Base-by-base conservation (phyloP, 495 filamentous ascomycete genomes). In the Chaetomium tenue region DNA sequence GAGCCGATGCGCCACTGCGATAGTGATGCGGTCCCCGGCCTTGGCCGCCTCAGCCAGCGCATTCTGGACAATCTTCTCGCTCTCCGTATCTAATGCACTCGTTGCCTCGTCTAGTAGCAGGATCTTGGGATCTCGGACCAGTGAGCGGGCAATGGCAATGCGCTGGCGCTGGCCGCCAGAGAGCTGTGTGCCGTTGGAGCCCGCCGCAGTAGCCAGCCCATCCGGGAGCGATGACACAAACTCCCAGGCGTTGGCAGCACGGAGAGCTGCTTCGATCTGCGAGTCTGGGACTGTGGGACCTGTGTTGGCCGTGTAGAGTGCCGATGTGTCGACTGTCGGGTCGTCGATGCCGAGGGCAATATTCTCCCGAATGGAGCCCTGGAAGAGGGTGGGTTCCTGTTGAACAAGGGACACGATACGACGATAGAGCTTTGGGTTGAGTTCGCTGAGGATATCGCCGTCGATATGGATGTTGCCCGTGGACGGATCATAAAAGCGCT, bases 51-150 rank as follows among this genome's bases (percentile, higher is more conserved):
- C 77, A 50, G 87, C 86, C 37, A 93, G 77, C 0, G 88, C 88
- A 26, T 81, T 81, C 74, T 92, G 88, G 28, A 94, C 80, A 48
- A 88, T 74, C 66, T 81, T 81, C 76, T 94, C 90, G 5, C 83
- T 86, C 74, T 91, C 84, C 2, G 87, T 84, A 64, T 94, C 91
- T n/a, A 93, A 76, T 18, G 85, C 86, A 51, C 81, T 85, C 0
- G 91, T 93, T 0, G 89, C 88, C 72, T 94, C 91, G 71, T 94
- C 91, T 0, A 94, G 79, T 23, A 94, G 77, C 56, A 94, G 72
- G 15, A 93, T 72, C 46, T 81, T 76, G 2, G 91, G 90, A 42
- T 88, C 82, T 9, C 89, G 84, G 15, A 93, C 81, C 13, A 93
- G 78, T 0, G 91, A 89, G 11, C 91, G 79, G 0, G 91, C 91